Percentiles rank a stretch among this genome's conserved stretches.
These are phyloP conservation scores for Botrytis squamosa DNA, from an alignment of 2,329 filamentous ascomycete species.

Conservation along the genomic window DNA sequence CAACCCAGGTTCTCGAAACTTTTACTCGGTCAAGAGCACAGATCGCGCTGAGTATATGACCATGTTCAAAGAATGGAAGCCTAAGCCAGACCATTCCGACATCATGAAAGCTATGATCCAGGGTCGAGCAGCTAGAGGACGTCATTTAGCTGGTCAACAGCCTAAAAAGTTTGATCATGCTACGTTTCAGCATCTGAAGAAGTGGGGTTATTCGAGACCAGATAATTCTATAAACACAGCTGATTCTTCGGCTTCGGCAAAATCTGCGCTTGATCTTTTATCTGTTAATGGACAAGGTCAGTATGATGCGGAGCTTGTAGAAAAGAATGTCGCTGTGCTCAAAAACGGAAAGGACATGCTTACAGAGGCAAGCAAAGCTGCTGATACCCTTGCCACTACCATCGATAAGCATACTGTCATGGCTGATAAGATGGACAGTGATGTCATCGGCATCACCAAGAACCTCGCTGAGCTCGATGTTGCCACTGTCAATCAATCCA, in stretches of 20 bases:
- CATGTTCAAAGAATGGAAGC: not conserved
- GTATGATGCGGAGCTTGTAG: not conserved
- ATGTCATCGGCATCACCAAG: not conserved
- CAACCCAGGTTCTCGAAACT: not conserved
- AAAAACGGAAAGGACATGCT: no score
- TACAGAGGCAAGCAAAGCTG: not conserved
- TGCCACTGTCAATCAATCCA: accelerated
- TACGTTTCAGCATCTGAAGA: not conserved
- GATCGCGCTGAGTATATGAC: not conserved
- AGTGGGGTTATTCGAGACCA: not conserved
- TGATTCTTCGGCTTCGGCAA: not conserved
- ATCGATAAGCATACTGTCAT: not conserved
- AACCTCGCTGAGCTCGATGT: not conserved
- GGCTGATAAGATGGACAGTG: not conserved
- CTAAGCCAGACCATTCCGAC: not conserved
- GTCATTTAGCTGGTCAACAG: not conserved
- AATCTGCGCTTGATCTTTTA: not conserved
- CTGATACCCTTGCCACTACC: accelerated
- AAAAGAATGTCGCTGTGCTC: accelerated
- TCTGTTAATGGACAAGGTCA: not conserved
- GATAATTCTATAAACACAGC: not conserved
- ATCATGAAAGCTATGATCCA: not conserved
- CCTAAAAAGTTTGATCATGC: accelerated
- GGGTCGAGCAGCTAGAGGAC: not conserved
- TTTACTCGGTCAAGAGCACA: not conserved